Percentiles rank a stretch among this genome's conserved stretches.
phyloP scores from a whole-genome alignment of 768 basidiomycete species.

The Kwoniella mangroviensis region DNA sequence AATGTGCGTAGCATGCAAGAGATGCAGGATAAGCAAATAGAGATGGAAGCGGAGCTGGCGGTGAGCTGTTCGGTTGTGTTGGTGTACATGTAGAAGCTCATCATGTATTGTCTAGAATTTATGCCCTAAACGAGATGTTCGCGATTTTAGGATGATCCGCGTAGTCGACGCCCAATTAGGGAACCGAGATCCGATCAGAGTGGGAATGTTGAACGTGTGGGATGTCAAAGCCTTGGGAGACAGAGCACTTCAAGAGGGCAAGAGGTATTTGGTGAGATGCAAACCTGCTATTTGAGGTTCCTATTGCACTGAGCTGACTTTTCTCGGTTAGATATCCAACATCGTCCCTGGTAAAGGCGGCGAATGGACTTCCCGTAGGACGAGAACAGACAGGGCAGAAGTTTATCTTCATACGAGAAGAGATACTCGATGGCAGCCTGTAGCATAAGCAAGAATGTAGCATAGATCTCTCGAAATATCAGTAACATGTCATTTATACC shows the following conservation, averaged over 20 bases:
- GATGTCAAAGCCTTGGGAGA: slow-evolving; percentile 66
- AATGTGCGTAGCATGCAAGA: slow-evolving; percentile 27
- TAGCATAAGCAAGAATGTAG: slow-evolving; percentile 3
- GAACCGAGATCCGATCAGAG: slow-evolving; percentile 63
- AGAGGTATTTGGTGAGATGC: slow-evolving; percentile 59
- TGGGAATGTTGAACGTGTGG: slow-evolving; percentile 82
- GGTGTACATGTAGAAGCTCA: background rate
- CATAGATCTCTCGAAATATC: background rate
- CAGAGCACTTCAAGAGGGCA: slow-evolving; percentile 68
- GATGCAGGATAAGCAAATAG: slow-evolving; percentile 59
- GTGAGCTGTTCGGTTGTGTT: slow-evolving; percentile 59
- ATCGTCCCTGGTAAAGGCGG: slow-evolving; percentile 69
- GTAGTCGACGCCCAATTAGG: slow-evolving; percentile 65
- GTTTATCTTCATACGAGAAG: slow-evolving; percentile 72
- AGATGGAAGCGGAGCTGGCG: slow-evolving; percentile 74
- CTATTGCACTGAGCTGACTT: too few species aligned
- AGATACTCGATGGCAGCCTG: slow-evolving; percentile 62
- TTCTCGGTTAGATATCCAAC: slow-evolving; percentile 65
- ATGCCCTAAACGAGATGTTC: slow-evolving; percentile 76
- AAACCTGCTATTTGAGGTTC: background rate
- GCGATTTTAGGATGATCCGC: slow-evolving; percentile 74
- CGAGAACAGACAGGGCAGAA: slow-evolving; percentile 63
- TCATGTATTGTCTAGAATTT: slow-evolving; percentile 56
- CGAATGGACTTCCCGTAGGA: slow-evolving; percentile 70
- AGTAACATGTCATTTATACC: background rate